Evolutionary conservation across 208 protist species (phyloP), one percentile per base, ranked within the genome.

Genomic region (Acanthamoeba triangularis): DNA sequence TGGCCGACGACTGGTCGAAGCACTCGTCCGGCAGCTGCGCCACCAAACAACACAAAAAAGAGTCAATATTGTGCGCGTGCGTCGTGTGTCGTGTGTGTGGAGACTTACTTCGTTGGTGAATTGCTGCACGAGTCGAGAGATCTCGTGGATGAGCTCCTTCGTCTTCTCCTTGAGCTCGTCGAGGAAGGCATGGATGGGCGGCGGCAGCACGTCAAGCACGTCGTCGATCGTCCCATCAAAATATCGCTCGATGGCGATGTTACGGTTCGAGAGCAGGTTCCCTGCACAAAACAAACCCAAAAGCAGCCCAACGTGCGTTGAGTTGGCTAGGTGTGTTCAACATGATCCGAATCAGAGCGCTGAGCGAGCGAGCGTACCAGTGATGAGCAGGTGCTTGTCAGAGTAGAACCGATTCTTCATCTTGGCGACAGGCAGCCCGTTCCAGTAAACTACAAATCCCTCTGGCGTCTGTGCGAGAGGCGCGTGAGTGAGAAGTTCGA

Each of bases 151-250:
- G 28, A 87, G n/a, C 8, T 54, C 18, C 78, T 63, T 87, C 0
- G 63, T 74, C 61, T 92, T 92, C n/a, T 67, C 85, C 85, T 92
- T 92, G 18, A 92, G 63, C 85, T 92, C 85, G 11, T 30, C 85
- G 16, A 92, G 54, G 35, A 92, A 92, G 59, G 63, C 30, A 11
- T 76, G 63, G 1, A 92, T 92, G 33, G 59, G 54, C 28, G 3
- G 33, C 14, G 54, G 85, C 63, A 92, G 59, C 85, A 92, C 85
- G 35, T 74, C 85, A 18, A 76, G 85, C 44, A 92, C 85, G 63
- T 92, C 85, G 63, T 92, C 85, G 41, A 92, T 76, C n/a, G 85
- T 92, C 5, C 85, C 85, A 10, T 92, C 85, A 25, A 92, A 92
- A 44, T 92, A 92, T 47, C 85, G 54, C 25, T 92, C 59, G 33